Evolutionary conservation across 2,329 filamentous ascomycete species (phyloP), one percentile per base, ranked within the genome.

Genomic region (Aspergillus sp.): DNA sequence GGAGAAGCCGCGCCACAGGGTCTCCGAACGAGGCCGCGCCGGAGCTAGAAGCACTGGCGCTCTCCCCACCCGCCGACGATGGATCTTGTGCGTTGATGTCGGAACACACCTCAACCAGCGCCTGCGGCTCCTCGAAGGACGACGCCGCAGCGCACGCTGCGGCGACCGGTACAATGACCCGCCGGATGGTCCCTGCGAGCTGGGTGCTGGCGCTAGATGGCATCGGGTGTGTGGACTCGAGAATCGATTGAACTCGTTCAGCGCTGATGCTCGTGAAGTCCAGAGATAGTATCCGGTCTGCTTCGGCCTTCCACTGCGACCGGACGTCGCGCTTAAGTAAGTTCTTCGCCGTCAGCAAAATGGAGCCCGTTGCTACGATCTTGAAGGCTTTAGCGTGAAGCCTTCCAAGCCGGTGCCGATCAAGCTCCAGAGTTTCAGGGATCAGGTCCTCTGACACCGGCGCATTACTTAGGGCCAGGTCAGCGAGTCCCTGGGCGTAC

Each of bases 291-390:
- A 80, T 70, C 7, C 75, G 68, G 27, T 67, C 66, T 0, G 74
- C 73, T 49, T 80, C 72, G 3, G 65, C 61, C 47, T 77, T 78
- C 76, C 76, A 80, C 35, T 75, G 71, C 10, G 70, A 71, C 32
- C 77, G 71, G 4, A 75, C 70, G 49, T 80, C 76, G 5, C 76
- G 72, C 46, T 77, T 76, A 19, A 80, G 67, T 3, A 79, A 59
- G 37, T 78, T 80, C 58, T 80, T 80, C 6, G 75, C 75, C 0
- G 74, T 79, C 22, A 80, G 61, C 3, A 80, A 59, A 33, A 80
- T 75, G 4, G 74, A 71, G 16, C 74, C 74, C 16, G 76, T 72
- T 8, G 74, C 72, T 2, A 74, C 69, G 38, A 79, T 71, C 34
- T 72, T 67, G 36, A 77, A 66, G 1, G 67, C 65, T 26, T 69